These are phyloP conservation scores for Coemansia sp. DNA, from an alignment of 192 early-diverging fungal species.

Conservation along the genomic window DNA sequence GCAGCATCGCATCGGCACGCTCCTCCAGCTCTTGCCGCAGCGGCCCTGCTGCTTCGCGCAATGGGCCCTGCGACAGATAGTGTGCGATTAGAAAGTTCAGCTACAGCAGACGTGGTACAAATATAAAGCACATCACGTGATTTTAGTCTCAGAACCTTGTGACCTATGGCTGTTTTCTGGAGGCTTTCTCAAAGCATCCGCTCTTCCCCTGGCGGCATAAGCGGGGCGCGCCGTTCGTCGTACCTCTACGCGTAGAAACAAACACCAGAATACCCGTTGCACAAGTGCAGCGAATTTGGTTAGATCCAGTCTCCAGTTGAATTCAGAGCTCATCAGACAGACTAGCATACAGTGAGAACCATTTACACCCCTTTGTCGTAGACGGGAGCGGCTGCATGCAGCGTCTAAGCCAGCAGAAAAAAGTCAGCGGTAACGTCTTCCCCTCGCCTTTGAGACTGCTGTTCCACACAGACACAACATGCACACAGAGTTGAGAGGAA, in stretches of 20 bases:
- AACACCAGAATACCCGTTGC: neutral
- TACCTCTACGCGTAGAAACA: conserved; percentile 15
- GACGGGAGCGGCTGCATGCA: neutral
- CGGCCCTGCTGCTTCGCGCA: conserved; percentile 55
- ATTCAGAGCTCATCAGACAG: neutral
- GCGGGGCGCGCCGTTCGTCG: conserved; percentile 1
- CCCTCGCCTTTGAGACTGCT: neutral
- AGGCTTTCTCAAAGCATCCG: neutral
- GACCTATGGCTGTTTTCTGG: neutral
- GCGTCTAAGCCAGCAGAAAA: neutral
- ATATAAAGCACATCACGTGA: neutral
- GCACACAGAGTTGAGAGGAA: neutral
- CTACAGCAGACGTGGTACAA: conserved; percentile 31
- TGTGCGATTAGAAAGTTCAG: conserved; percentile 73
- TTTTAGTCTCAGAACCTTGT: neutral
- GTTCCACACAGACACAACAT: neutral
- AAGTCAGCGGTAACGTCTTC: neutral
- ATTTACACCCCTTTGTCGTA: too few species aligned
- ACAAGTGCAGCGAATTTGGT: neutral
- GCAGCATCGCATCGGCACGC: conserved; percentile 59
- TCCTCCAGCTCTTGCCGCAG: conserved; percentile 34
- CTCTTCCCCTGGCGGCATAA: neutral
- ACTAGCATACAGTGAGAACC: neutral
- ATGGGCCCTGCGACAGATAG: conserved; percentile 63
- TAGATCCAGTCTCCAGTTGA: neutral